Conservation (phyloP, 2,329 filamentous ascomycete species). For the Rasamsonia emersonii region DNA sequence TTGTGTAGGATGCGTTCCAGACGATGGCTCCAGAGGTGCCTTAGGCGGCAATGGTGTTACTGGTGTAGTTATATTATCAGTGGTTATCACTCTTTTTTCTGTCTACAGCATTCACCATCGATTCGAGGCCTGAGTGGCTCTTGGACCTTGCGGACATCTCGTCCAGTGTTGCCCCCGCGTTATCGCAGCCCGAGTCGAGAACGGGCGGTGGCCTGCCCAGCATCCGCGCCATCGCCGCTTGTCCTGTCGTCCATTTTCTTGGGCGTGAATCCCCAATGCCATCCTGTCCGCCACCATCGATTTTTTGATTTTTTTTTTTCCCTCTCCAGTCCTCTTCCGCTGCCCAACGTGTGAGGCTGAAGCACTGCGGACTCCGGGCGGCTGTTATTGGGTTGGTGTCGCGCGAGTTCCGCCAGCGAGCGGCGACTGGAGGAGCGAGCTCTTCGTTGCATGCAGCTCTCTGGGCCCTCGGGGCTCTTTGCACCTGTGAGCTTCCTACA, state of each 20-base stretch:
- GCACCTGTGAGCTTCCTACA: conserved; percentile 12
- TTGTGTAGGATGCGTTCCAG: too few relatives aligned
- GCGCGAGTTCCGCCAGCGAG: conserved; percentile 3
- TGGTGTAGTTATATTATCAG: too few relatives aligned
- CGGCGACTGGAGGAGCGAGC: conserved; percentile 7
- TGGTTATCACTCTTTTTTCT: too few relatives aligned
- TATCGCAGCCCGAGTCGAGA: background rate
- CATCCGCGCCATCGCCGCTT: too few relatives aligned
- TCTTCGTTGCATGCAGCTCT: conserved; percentile 10
- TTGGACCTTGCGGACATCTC: background rate
- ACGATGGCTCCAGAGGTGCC: too few relatives aligned
- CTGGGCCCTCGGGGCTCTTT: conserved; percentile 9
- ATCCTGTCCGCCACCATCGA: background rate
- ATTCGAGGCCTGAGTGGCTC: background rate
- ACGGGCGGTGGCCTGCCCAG: too few relatives aligned
- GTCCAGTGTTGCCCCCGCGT: background rate
- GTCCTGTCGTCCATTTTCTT: too few relatives aligned
- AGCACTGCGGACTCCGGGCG: conserved; percentile 11
- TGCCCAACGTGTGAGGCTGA: conserved; percentile 35
- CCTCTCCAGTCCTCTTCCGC: conserved; percentile 9
- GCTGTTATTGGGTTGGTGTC: conserved; percentile 14
- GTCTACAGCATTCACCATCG: background rate
- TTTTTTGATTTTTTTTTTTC: background rate
- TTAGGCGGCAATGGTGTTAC: too few relatives aligned
- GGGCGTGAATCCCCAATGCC: background rate